Base-by-base conservation (phyloP, 352 stramenopile species). In the Pythium guiyangense region DNA sequence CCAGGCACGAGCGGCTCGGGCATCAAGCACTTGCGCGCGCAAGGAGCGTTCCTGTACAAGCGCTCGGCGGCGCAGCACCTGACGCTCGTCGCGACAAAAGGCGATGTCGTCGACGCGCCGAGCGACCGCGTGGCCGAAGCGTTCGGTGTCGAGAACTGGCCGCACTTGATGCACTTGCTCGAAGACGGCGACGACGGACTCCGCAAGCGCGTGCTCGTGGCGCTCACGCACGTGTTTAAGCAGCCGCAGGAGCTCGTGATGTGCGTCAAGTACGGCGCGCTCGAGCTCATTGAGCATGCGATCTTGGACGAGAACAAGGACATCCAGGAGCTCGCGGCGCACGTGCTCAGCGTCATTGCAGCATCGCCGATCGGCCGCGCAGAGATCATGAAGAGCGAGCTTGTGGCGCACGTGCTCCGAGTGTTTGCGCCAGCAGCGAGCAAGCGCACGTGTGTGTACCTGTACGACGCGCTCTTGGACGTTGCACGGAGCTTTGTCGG, bases 91-190 rank as follows among this genome's bases (percentile, higher is more conserved):
- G 61, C 71, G 3, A 67, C 68, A 47, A 84, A 78, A 63, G 62
- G 54, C 42, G 73, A 88, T 29, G 69, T 86, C 17, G 66, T 63
- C 22, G 73, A 87, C 34, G 58, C 70, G 43, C 67, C 79, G 31
- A 77, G 87, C 61, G 77, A 90, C 45, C 70, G 75, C 29, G 79
- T 90, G 29, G 70, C 68, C 9, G 79, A 90, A 59, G 79, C 77
- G 17, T 92, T 87, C 37, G 82, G 79, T 6, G 65, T 64, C 20
- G 79, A 88, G 25, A 89, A 92, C 63, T 86, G 80, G 51, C 75
- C 82, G 37, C 75, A 90, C 22, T 48, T 92, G 43, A 62, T 92
- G 53, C 71, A 85, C 54, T 66, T 70, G 26, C 69, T 92, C 12
- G 61, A 70, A 11, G 73, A 89, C 49, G 76, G 79, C 15, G 75